These are phyloP conservation scores for Eucalyptus pauciflora DNA, from an alignment of 345 rosid species.

Conservation along the genomic window DNA sequence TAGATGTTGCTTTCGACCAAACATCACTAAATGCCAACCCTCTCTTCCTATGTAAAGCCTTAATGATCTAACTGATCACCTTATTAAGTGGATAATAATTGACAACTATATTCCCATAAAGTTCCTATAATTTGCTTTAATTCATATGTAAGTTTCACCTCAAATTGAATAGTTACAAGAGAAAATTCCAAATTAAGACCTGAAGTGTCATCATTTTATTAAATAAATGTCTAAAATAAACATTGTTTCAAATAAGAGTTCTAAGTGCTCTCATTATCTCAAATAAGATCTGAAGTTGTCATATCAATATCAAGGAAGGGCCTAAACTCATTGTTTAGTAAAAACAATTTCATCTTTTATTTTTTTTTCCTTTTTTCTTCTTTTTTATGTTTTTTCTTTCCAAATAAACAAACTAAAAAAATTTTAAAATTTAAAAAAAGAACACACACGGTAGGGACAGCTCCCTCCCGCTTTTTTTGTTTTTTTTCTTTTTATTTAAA, in stretches of 20 bases:
- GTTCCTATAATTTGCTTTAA: neutral
- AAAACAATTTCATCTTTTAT: too few relatives aligned
- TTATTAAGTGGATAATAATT: neutral
- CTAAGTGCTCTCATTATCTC: fast-evolving
- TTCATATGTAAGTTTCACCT: neutral
- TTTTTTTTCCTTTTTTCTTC: fast-evolving
- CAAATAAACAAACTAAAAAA: too few relatives aligned
- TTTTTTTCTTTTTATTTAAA: too few relatives aligned
- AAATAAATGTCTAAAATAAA: fast-evolving
- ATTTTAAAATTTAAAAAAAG: too few relatives aligned
- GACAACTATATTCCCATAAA: neutral
- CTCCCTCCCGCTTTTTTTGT: too few relatives aligned
- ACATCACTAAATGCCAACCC: neutral
- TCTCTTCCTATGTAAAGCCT: neutral
- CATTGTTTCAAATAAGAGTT: too few relatives aligned
- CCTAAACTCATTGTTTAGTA: too few relatives aligned
- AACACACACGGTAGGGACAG: too few relatives aligned
- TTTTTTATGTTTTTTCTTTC: too few relatives aligned
- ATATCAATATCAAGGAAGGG: too few relatives aligned
- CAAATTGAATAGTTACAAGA: neutral
- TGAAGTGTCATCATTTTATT: too few relatives aligned
- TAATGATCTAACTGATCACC: neutral
- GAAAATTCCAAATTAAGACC: fast-evolving
- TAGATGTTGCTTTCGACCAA: neutral
- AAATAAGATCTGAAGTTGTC: fast-evolving